Evolutionary conservation across 306 rosid species (phyloP), one percentile per base, ranked within the genome.

Genomic region (Dryas octopetala): DNA sequence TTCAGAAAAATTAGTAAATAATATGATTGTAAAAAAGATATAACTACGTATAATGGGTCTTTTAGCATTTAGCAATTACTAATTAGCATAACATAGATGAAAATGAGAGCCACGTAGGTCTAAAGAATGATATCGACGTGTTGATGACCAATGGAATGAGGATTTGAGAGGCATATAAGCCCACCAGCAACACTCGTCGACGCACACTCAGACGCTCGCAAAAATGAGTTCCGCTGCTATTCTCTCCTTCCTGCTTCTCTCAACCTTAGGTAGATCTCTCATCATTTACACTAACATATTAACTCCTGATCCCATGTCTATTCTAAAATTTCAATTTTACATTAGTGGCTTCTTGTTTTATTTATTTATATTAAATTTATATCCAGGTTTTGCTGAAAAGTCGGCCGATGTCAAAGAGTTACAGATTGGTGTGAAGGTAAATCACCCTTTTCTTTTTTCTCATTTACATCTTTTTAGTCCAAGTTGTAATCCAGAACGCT

Each of bases 381-480:
- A 14, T 43, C 76, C 71, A 95, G 99, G 81, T 81, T 86, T 79
- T 74, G 92, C 92, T 13, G 90, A 80, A 84, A 86, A 84, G 73
- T 57, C 62, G 0, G 74, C 68, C 9, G 99, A 95, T 81, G 99
- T 95, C 49, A 90, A 85, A 4, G 93, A 88, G 71, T 83, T 92
- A 77, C 98, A 92, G 89, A 90, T 96, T 75, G 98, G 96, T 59
- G 93, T 96, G 68, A 92, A 93, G 99, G 99, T 95, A 76, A 40
- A 54, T 62, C 76, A 2, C 15, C 26, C 60, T 16, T 73, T 17
- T 4, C 28, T 8, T 66, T 38, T 48, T 62, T 4, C 40, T 9
- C 14, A 72, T 57, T 41, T 16, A 6, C 7, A 45, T 5, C 5
- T 67, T 28, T 23, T 14, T 38, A 44, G 57, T 9, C 40, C 9